Percentiles rank a stretch among this genome's conserved stretches.
These are phyloP conservation scores for Starmerella bombicola DNA, from an alignment of 805 yeast genomes.

Conservation along the genomic window DNA sequence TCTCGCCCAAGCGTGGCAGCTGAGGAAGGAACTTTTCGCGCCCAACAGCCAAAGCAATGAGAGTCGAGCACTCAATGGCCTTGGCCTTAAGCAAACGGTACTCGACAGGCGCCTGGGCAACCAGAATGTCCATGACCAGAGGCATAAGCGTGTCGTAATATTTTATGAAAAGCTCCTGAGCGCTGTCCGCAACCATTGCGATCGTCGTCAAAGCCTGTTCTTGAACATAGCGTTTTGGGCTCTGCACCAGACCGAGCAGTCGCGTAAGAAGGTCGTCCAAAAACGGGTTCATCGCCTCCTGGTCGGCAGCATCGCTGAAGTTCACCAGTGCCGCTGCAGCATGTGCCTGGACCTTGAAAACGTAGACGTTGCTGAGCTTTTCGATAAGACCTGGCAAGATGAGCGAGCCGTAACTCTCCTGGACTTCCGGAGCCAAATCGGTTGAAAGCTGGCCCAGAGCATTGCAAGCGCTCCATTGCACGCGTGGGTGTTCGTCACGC, in stretches of 20 bases:
- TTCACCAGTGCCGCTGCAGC: constrained; percentile 98
- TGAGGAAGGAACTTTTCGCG: constrained; percentile 72
- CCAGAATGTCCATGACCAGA: constrained; percentile 61
- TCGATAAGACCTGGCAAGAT: constrained; percentile 82
- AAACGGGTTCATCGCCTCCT: constrained; percentile 83
- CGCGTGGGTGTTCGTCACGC: constrained; percentile 80
- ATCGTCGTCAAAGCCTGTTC: constrained; percentile 95
- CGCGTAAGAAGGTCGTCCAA: constrained; percentile 68
- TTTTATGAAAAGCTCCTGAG: constrained; percentile 73
- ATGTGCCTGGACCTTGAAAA: constrained; percentile 86
- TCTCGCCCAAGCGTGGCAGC: constrained; percentile 56
- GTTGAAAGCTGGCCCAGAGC: constrained; percentile 95
- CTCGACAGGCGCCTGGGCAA: constrained; percentile 65
- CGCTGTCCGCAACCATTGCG: constrained; percentile 95
- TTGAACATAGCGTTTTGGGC: constrained; percentile 86
- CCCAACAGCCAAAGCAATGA: constrained; percentile 92
- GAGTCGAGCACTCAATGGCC: constrained; percentile 89
- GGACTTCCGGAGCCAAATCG: constrained; percentile 84
- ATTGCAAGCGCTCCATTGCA: constrained; percentile 93
- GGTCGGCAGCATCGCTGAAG: constrained; percentile 82
- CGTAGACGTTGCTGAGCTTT: constrained; percentile 52
- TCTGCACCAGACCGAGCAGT: constrained; percentile 60
- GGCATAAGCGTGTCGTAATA: constrained; percentile 95
- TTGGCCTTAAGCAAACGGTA: constrained; percentile 75
- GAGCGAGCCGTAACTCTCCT: constrained; percentile 62